Evolutionary conservation across 305 asterid species (phyloP).

Genomic region (Salvia sclarea): DNA sequence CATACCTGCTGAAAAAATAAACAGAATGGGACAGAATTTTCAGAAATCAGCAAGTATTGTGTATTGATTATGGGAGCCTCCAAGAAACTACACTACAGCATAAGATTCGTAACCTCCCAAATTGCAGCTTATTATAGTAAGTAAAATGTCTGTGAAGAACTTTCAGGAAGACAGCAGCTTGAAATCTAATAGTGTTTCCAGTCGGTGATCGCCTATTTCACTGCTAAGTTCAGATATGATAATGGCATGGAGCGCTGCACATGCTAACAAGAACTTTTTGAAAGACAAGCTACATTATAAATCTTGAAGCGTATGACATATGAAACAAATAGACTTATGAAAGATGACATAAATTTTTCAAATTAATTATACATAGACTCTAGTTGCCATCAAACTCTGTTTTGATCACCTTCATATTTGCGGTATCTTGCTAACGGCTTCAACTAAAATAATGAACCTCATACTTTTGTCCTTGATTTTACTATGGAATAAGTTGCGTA

Average conservation of each 20-base stretch:
- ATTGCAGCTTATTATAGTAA: not conserved
- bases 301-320: not conserved
- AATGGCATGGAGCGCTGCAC: not conserved
- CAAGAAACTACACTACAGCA: not conserved
- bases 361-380: too few relatives aligned
- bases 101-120: not conserved
- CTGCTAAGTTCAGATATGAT: not conserved
- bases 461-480: not conserved
- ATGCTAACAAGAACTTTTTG: not conserved
- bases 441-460: not conserved
- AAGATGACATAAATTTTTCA: not conserved
- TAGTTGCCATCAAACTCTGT: not conserved
- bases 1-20: not conserved
- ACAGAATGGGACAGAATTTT: not conserved
- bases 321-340: not conserved
- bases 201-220: not conserved
- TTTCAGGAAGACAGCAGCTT: too few relatives aligned
- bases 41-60: conserved; percentile 1
- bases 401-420: not conserved
- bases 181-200: not conserved
- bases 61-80: not conserved
- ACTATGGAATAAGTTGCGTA: too few relatives aligned
- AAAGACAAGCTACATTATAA: not conserved
- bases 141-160: not conserved
- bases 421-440: not conserved